Base-by-base conservation (phyloP, 306 rosid genomes). In the Lathyrus tuberosus region DNA sequence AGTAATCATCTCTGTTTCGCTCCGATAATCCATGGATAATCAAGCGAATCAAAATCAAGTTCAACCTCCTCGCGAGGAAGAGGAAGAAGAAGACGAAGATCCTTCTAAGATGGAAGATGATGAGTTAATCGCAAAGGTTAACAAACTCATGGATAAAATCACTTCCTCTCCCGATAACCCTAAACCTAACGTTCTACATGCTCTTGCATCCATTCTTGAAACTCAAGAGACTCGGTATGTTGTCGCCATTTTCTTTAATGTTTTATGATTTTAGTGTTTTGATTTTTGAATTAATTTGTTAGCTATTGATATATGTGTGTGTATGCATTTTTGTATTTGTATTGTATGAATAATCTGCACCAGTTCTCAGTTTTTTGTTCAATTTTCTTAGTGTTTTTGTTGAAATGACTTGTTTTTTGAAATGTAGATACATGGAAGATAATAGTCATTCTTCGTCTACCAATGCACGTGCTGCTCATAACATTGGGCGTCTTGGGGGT, bases 131-230 rank as follows among this genome's bases (percentile, higher is more conserved):
- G 77, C 81, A 2, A 87, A 81, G 87, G 99, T 91, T 69, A 85
- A 83, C 76, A 87, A 79, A 77, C 84, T 89, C 43, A 95, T 91
- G 92, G 97, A 91, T 14, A 91, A 80, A 85, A 79, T 87, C 54
- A 91, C 88, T 62, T 69, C 89, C 1, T 58, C 92, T 35, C 85
- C 91, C 48, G 95, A 91, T 42, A 91, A 84, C 82, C 97, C 99
- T 76, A 89, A 80, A 43, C 80, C 91, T 26, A 60, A 76, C 24
- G 87, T 81, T 12, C 91, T 95, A 3, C 99, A 95, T 31, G 92
- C 99, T 13, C 88, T 95, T 15, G 96, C 97, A 0, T 82, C 99
- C 6, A 82, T 95, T 62, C 89, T 95, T 9, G 96, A 95, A 81
- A 80, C 82, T 0, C 93, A 91, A 49, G 99, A 95, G 74, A 75